Base-by-base conservation (phyloP, 345 rosid genomes). In the Sonneratia alba region DNA sequence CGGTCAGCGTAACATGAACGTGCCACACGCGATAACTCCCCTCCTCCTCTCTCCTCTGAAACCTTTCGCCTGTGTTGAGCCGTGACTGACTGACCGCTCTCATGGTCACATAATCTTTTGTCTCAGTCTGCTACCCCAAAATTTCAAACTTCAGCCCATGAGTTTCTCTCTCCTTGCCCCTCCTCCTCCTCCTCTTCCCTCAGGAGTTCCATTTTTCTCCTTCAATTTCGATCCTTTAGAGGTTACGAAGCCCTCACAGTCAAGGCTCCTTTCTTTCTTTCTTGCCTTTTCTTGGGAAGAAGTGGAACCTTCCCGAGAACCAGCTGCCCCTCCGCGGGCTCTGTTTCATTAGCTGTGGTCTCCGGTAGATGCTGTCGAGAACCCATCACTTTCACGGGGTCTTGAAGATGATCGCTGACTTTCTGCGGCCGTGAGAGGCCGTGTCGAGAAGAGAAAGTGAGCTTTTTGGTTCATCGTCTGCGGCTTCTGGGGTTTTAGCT, bases 401-500 rank as follows among this genome's bases (percentile, higher is more conserved):
- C 15, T 47, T 47, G 51, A 47, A 22, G 53, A 34, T 43, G 70
- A 45, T 45, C 70, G 19, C 21, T 1, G 37, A 53, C 19, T 53
- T 53, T 47, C 51, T 47, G 13, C 15, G 36, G 19, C 27, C 37
- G 27, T 48, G 55, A 14, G n/a, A 3, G 36, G 36, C 45, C 36
- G n/a, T 18, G 36, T 27, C 37, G 19, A 21, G 32, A n/a, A n/a
- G 36, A 34, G 36, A 9, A 34, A 62, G 66, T 34, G 3, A 43
- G 51, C 43, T 32, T 9, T 45, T 68, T 68, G 36, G 18, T 45
- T 43, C 32, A 68, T 68, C 45, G 43, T 22, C 55, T 9, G 51
- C 15, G 55, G 70, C 56, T 42, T 15, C 56, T 43, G 70, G 70
- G 70, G 53, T 68, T 68, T 68, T 68, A 43, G 55, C 56, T 37